These are phyloP conservation scores for Ulota crispa DNA, from an alignment of 225 moss, liverwort and hornwort genomes.

Conservation along the genomic window DNA sequence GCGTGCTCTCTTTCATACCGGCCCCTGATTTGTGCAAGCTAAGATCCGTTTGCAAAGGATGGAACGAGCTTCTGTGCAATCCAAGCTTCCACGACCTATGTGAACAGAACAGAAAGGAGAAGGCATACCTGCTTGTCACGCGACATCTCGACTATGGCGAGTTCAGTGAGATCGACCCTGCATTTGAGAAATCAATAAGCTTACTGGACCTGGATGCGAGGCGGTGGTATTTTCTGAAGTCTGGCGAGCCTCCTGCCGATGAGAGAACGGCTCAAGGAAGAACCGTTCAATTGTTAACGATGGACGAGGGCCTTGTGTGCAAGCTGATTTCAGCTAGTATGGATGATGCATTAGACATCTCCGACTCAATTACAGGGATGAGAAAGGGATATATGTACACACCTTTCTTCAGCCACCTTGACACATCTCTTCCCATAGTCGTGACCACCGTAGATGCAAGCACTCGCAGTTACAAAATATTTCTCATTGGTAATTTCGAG, in stretches of 20 bases:
- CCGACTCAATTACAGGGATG: background rate
- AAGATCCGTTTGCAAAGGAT: constrained; percentile 30
- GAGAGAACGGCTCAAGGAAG: no score
- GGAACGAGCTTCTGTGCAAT: constrained; percentile 15
- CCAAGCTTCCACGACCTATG: constrained; percentile 4
- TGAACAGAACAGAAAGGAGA: background rate
- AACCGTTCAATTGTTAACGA: background rate
- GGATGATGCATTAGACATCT: background rate
- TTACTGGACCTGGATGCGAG: background rate
- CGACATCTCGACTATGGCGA: background rate
- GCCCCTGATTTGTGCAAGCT: constrained; percentile 31
- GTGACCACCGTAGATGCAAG: background rate
- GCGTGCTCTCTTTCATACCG: constrained; percentile 29
- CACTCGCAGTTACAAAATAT: constrained; percentile 6
- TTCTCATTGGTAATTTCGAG: constrained; percentile 7
- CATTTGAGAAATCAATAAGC: background rate
- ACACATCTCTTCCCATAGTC: background rate
- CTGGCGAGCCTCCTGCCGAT: background rate
- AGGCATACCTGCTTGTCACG: background rate
- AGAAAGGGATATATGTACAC: background rate
- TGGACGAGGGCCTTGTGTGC: background rate
- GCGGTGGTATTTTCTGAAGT: background rate
- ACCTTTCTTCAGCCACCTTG: no score
- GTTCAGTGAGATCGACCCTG: background rate
- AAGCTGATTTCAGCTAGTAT: background rate